A percentile compares a stretch with the other conserved stretches of the same genome.
Conservation (phyloP, 371 early-diverging fungal species). For the Syncephalastrum monosporum region DNA sequence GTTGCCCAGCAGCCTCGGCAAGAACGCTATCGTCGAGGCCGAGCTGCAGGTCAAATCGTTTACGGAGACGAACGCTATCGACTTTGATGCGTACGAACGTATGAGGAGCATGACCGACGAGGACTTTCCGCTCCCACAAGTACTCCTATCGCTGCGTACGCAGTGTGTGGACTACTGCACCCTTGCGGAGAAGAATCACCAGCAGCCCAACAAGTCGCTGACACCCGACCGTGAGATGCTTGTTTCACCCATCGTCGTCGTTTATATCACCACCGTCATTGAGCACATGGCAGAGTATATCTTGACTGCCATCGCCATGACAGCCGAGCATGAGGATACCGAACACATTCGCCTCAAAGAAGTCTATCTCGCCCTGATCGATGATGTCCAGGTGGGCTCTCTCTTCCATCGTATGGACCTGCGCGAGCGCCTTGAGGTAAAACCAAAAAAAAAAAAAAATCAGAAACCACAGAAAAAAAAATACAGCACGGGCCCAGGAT, state of each 20-base stretch:
- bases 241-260: conserved; percentile 57
- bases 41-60: conserved; percentile 60
- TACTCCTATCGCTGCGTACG: conserved; percentile 30
- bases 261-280: conserved; percentile 58
- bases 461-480: background rate
- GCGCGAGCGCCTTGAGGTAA: conserved; percentile 37
- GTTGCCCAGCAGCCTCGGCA: conserved; percentile 54
- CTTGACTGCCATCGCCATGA: conserved; percentile 38
- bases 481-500: background rate
- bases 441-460: too few relatives aligned
- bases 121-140: conserved; percentile 15
- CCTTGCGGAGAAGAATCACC: conserved; percentile 34
- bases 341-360: conserved; percentile 58
- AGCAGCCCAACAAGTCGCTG: conserved; percentile 9
- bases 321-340: conserved; percentile 51
- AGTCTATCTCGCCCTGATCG: conserved; percentile 46
- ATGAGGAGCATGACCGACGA: conserved; percentile 22
- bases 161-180: conserved; percentile 56
- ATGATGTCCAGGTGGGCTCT: conserved; percentile 51
- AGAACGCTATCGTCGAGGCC: conserved; percentile 66
- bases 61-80: conserved; percentile 36
- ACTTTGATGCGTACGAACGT: conserved; percentile 34
- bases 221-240: conserved; percentile 8
- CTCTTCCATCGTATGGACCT: conserved; percentile 48
- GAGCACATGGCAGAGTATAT: conserved; percentile 65